Evolutionary conservation across 345 rosid genomes (phyloP).

Genomic region (Bruguiera parviflora): DNA sequence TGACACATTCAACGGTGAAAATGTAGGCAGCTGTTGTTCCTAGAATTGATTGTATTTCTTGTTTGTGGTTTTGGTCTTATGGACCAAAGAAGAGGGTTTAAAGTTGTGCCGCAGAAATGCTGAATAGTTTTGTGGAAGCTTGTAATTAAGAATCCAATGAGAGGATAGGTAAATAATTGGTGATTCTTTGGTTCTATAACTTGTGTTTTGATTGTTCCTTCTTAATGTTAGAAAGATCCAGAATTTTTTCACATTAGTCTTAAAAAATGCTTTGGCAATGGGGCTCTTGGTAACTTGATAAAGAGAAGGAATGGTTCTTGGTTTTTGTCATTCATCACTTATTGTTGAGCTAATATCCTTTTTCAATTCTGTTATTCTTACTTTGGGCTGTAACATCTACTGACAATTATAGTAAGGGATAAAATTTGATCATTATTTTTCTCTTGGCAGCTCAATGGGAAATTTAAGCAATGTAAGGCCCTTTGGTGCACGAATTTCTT

Average conservation of each 20-base stretch:
- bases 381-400: neutral
- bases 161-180: neutral
- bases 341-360: neutral
- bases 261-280: neutral
- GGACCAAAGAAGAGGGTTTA: neutral
- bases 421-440: slow-evolving; percentile 3
- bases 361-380: slow-evolving; percentile 4
- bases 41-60: neutral
- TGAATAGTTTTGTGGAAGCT: neutral
- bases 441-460: slow-evolving; percentile 41
- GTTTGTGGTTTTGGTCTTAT: neutral
- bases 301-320: neutral
- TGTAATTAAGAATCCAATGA: no score
- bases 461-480: slow-evolving; percentile 36
- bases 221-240: neutral
- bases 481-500: slow-evolving; percentile 25
- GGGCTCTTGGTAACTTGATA: neutral
- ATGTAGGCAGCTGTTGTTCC: neutral
- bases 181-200: neutral
- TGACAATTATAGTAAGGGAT: neutral
- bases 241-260: neutral
- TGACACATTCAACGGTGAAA: no score
- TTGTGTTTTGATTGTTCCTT: neutral
- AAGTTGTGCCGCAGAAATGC: neutral
- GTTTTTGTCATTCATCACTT: neutral